phyloP scores from a whole-genome alignment of 2,329 filamentous ascomycete genomes.

The Cladophialophora exuberans region DNA sequence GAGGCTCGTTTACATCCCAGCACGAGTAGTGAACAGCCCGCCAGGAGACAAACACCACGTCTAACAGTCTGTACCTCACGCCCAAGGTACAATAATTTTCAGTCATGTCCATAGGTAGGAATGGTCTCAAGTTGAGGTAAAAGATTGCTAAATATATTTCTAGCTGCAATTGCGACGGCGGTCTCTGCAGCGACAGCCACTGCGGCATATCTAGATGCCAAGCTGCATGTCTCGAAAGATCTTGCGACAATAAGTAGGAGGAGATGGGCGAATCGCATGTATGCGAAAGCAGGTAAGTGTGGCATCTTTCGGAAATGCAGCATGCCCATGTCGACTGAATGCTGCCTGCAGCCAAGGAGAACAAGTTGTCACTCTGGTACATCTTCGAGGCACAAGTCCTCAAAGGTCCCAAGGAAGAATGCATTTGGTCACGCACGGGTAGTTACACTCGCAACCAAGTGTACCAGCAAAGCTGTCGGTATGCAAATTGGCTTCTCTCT shows the following conservation, averaged over 20 bases:
- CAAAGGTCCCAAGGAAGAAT: background rate
- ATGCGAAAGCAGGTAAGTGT: background rate
- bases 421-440: slow-evolving; percentile 1
- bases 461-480: slow-evolving; percentile 37
- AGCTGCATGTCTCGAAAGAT: background rate
- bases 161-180: background rate
- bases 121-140: background rate
- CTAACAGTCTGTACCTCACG: no score
- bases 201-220: slow-evolving; percentile 1
- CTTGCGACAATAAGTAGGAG: background rate
- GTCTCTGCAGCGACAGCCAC: background rate
- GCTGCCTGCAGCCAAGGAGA: background rate
- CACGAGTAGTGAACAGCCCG: no score
- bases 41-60: no score
- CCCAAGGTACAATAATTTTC: no score
- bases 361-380: background rate
- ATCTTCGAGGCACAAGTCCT: background rate
- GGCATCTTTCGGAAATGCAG: background rate
- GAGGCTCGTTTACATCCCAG: no score
- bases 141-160: background rate
- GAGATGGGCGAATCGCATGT: background rate
- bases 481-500: slow-evolving; percentile 62
- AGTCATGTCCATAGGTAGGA: background rate
- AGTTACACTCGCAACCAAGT: background rate
- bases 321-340: background rate